phyloP scores from a whole-genome alignment of 2,329 filamentous ascomycete genomes.

The Trichoderma pleuroti region DNA sequence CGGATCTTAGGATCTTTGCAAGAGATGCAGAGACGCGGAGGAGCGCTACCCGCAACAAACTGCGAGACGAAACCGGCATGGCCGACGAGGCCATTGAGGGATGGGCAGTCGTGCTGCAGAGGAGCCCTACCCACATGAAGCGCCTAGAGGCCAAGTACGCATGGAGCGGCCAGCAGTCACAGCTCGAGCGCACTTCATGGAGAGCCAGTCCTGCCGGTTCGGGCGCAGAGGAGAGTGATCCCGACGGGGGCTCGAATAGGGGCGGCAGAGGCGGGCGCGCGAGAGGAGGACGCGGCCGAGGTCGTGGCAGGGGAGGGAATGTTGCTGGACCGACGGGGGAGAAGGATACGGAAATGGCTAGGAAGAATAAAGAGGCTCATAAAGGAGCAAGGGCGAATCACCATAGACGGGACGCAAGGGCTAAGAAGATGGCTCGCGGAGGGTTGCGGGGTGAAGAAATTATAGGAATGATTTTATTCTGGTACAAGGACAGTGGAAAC shows the following conservation, averaged over 20 bases:
- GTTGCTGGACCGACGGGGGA: conserved; percentile 64
- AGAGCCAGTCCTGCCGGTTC: conserved; percentile 49
- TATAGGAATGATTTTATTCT: neutral
- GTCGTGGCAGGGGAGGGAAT: conserved; percentile 50
- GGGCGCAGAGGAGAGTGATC: conserved; percentile 55
- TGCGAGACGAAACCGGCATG: conserved; percentile 79
- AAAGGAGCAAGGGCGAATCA: conserved; percentile 84
- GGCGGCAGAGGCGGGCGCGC: conserved; percentile 47
- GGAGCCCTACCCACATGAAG: conserved; percentile 66
- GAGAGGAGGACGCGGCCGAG: conserved; percentile 35
- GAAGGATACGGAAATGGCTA: conserved; percentile 66
- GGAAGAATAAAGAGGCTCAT: conserved; percentile 74
- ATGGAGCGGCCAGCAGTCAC: conserved; percentile 63
- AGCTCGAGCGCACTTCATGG: conserved; percentile 66
- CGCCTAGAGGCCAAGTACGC: conserved; percentile 68
- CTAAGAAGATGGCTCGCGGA: conserved; percentile 61
- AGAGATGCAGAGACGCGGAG: conserved; percentile 69
- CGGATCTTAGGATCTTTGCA: conserved; percentile 62
- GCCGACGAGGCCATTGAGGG: conserved; percentile 92
- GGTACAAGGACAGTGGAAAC: neutral
- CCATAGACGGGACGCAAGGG: conserved; percentile 69
- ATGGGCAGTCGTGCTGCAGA: conserved; percentile 81
- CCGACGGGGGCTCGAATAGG: conserved; percentile 43
- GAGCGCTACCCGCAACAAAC: conserved; percentile 54
- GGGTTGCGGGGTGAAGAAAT: conserved; percentile 33